Conservation (phyloP, 805 yeast genomes). For the Cyberlindnera maritima region DNA sequence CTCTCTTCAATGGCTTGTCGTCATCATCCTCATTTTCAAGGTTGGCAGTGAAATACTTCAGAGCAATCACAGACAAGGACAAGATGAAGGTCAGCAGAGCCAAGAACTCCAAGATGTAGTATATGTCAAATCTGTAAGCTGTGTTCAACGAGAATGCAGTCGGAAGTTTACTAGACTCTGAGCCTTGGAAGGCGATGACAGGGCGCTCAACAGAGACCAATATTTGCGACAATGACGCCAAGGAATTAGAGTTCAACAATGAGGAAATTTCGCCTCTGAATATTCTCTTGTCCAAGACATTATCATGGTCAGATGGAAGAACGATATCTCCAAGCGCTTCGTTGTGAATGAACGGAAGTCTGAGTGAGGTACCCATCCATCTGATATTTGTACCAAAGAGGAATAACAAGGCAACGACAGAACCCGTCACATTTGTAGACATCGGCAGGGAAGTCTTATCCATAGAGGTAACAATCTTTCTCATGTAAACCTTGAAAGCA, state of each 20-base stretch:
- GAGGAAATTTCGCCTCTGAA: constrained; percentile 21
- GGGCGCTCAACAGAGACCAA: constrained; percentile 30
- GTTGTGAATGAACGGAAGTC: background rate
- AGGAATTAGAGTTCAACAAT: constrained; percentile 7
- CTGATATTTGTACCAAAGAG: constrained; percentile 31
- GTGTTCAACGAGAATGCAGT: constrained; percentile 23
- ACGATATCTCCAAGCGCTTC: background rate
- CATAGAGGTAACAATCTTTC: background rate
- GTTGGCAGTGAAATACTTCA: constrained; percentile 36
- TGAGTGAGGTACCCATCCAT: constrained; percentile 30
- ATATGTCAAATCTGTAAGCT: constrained; percentile 44
- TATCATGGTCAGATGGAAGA: constrained; percentile 5
- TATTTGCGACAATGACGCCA: constrained; percentile 7
- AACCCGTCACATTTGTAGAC: constrained; percentile 31
- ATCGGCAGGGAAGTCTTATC: constrained; percentile 31
- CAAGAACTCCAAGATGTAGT: constrained; percentile 55
- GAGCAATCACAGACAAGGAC: constrained; percentile 44
- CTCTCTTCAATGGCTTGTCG: constrained; percentile 18
- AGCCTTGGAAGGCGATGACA: constrained; percentile 17
- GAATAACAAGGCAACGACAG: constrained; percentile 27
- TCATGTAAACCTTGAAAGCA: background rate
- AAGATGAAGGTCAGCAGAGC: constrained; percentile 49
- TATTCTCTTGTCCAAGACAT: constrained; percentile 19
- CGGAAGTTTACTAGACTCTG: background rate
- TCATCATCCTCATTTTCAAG: constrained; percentile 18